phyloP scores from a whole-genome alignment of 129 eudicot genomes.

The Cynara cardunculus region DNA sequence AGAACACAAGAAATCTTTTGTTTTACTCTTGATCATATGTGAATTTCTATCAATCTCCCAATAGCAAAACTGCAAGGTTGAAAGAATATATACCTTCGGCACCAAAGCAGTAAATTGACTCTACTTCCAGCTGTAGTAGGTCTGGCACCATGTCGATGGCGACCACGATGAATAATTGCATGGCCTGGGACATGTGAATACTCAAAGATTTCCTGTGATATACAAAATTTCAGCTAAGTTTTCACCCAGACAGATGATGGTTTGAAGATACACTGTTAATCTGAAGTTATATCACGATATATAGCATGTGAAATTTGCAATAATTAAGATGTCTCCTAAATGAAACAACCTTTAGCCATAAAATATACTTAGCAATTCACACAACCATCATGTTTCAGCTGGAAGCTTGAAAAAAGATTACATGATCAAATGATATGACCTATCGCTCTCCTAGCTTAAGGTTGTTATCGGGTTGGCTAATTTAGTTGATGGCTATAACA shows the following conservation, averaged over 20 bases:
- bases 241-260: not conserved
- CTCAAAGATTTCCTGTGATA: conserved; percentile 68
- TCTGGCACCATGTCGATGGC: conserved; percentile 95
- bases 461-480: not conserved
- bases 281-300: not conserved
- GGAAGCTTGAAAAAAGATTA: not conserved
- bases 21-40: not conserved
- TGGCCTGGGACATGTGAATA: conserved; percentile 78
- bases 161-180: conserved; percentile 92
- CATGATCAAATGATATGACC: not conserved
- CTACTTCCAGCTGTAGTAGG: conserved; percentile 78
- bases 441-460: not conserved
- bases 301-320: not conserved
- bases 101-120: conserved; percentile 76
- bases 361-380: not conserved
- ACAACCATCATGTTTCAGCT: not conserved
- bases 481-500: not conserved
- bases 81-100: conserved; percentile 62
- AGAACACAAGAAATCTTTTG: not conserved
- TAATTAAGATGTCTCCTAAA: too few species aligned
- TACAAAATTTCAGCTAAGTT: conserved; percentile 9
- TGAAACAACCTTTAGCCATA: not conserved
- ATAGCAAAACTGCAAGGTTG: conserved; percentile 1
- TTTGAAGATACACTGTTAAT: not conserved
- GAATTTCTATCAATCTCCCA: not conserved